phyloP scores from a whole-genome alignment of 176 grass and related monocot genomes.

The Guadua angustifolia region DNA sequence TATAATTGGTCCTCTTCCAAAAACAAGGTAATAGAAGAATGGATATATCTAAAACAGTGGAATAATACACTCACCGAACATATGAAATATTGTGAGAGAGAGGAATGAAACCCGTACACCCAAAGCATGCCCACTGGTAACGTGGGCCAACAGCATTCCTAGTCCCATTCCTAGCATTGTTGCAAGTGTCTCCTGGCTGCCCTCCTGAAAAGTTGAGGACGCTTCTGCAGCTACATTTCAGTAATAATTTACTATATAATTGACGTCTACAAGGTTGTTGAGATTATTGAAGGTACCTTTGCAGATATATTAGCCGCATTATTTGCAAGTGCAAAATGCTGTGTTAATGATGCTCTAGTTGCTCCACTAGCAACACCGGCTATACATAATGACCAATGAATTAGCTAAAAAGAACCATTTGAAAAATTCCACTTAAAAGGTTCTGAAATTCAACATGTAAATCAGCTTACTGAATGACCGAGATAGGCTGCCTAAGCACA shows the following conservation, averaged over 20 bases:
- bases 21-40: too few relatives aligned
- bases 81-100: constrained; percentile 90
- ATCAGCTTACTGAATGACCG: constrained; percentile 89
- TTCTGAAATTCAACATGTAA: constrained; percentile 33
- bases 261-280: neutral
- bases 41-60: neutral
- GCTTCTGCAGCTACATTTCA: constrained; percentile 40
- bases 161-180: constrained; percentile 92
- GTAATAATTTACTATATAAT: constrained; percentile 37
- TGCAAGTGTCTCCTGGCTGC: constrained; percentile 96
- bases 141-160: constrained; percentile 85
- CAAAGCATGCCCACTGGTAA: constrained; percentile 76
- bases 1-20: too few relatives aligned
- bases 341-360: constrained; percentile 89
- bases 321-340: constrained; percentile 92
- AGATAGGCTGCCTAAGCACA: constrained; percentile 90
- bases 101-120: constrained; percentile 84
- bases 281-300: constrained; percentile 62
- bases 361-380: constrained; percentile 99
- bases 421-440: neutral
- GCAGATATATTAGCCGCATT: constrained; percentile 96
- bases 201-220: constrained; percentile 64
- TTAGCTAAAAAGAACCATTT: constrained; percentile 23
- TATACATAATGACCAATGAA: constrained; percentile 34
- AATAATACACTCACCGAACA: constrained; percentile 73